Conservation (phyloP, 805 yeast species). For the Cyberlindnera mrakii region DNA sequence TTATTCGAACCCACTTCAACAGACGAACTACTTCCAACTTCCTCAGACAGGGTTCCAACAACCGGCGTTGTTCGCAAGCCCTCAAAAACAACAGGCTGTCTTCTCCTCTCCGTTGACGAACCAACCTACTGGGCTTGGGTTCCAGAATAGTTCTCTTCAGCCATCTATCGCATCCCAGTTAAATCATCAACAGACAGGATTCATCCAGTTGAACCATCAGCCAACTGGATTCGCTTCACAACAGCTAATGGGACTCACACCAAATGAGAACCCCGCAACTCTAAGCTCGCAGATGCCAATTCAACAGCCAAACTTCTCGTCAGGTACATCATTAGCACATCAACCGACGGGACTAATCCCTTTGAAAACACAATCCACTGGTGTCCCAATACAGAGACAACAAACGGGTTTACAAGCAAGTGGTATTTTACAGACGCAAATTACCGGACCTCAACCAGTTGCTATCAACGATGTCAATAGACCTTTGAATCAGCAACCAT, state of each 20-base stretch:
- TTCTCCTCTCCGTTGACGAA: constrained; percentile 5
- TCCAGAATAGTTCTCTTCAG: constrained; percentile 13
- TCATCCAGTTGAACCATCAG: constrained; percentile 8
- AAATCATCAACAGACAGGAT: constrained; percentile 9
- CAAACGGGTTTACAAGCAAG: constrained; percentile 59
- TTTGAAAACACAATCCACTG: constrained; percentile 8
- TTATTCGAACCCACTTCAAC: constrained; percentile 5
- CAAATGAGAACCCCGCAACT: too few species aligned
- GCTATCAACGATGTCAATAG: too few species aligned
- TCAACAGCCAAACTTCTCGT: too few species aligned
- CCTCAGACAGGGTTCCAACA: constrained; percentile 9
- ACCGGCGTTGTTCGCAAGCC: constrained; percentile 12
- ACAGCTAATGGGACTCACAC: constrained; percentile 7
- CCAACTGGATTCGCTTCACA: constrained; percentile 7
- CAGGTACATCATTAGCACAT: neutral
- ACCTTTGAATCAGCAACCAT: constrained; percentile 5
- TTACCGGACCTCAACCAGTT: neutral
- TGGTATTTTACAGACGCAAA: constrained; percentile 1
- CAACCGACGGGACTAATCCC: constrained; percentile 2
- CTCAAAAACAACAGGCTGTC: constrained; percentile 11
- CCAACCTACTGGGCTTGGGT: constrained; percentile 24
- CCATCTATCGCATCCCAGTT: constrained; percentile 17
- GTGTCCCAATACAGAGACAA: constrained; percentile 39
- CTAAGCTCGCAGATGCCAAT: too few species aligned
- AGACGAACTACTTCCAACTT: neutral